Base-by-base conservation (phyloP, 2,329 filamentous ascomycete genomes). In the Ceratocystiopsis brevicomis region DNA sequence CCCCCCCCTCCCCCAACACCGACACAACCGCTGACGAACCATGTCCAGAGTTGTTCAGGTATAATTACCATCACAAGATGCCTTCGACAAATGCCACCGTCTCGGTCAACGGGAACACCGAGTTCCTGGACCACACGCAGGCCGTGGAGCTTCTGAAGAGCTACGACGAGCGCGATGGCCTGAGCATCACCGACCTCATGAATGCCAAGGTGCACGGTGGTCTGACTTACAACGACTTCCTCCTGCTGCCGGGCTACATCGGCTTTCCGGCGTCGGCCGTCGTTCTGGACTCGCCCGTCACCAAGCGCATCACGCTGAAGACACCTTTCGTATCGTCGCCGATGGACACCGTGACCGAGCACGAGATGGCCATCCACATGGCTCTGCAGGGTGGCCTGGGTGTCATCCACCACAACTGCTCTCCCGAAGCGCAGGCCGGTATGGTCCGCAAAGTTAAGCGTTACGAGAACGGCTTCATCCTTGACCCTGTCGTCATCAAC, bases 381-480 rank as follows among this genome's bases (percentile, higher is more conserved):
- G 84, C 84, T 42, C 72, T 90, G 32, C 80, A 90, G 58, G 84
- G 84, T 54, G 84, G 84, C 56, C 69, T 92, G 16, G 84, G 90
- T 66, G 86, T 98, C 54, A 93, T 98, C 53, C 90, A 98, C 71
- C 90, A 98, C 75, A 98, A 98, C 71, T 98, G 90, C 73, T 90
- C 87, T n/a, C 75, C 87, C 30, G 85, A 96, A 25, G 83, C 84
- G 44, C 90, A 98, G 69, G 90, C 90, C 52, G 87, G 94, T 68
- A 98, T 98, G 90, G 84, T 98, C 53, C 77, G 85, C 63, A 96
- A 95, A 70, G 90, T 98, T 55, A 98, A 98, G 80, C 76, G 90
- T 57, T 98, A 86, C 64, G 90, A 98, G 69, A 98, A 98, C 67
- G 90, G 90, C 54, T 98, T 98, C 70, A 98, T 98, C 59, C 71